Conservation (phyloP, 108 stramenopile genomes). For the Stephanodiscus triporus region DNA sequence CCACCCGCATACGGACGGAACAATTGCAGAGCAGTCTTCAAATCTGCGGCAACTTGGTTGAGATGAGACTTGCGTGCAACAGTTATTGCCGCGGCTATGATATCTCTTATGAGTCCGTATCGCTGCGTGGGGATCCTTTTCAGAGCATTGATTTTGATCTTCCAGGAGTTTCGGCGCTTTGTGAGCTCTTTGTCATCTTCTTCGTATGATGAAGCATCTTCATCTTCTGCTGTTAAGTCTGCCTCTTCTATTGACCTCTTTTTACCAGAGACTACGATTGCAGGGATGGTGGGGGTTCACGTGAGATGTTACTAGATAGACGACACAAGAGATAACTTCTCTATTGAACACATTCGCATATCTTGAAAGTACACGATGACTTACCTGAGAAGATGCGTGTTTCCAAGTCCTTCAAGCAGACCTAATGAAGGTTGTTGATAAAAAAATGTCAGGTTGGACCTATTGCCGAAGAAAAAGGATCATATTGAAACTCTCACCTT, state of each 20-base stretch:
- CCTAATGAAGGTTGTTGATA: slow-evolving; percentile 1
- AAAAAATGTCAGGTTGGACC: background rate
- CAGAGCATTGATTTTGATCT: slow-evolving; percentile 67
- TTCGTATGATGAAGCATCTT: slow-evolving; percentile 52
- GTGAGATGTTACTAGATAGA: slow-evolving; percentile 21
- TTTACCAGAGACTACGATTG: slow-evolving; percentile 52
- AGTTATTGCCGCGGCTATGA: slow-evolving; percentile 72
- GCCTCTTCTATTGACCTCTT: slow-evolving; percentile 68
- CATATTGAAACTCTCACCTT: slow-evolving; percentile 48
- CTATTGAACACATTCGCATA: no score
- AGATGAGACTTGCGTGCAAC: slow-evolving; percentile 80
- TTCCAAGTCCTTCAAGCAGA: slow-evolving; percentile 39
- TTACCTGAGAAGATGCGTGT: slow-evolving; percentile 37
- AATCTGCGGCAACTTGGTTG: slow-evolving; percentile 64
- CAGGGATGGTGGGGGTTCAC: slow-evolving; percentile 27
- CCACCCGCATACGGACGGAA: slow-evolving; percentile 68
- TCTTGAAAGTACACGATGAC: slow-evolving; percentile 17
- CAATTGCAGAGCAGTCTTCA: slow-evolving; percentile 66
- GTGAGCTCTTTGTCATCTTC: slow-evolving; percentile 52
- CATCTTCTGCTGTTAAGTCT: slow-evolving; percentile 69
- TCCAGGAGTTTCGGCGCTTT: slow-evolving; percentile 65
- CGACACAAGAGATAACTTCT: slow-evolving; percentile 41
- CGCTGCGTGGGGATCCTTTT: slow-evolving; percentile 50
- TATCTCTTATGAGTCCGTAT: slow-evolving; percentile 61
- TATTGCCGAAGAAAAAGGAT: background rate